Percentiles rank a stretch among this genome's conserved stretches.
Evolutionary conservation across 2,329 filamentous ascomycete genomes (phyloP).

Genomic region (Fusarium multiceps): DNA sequence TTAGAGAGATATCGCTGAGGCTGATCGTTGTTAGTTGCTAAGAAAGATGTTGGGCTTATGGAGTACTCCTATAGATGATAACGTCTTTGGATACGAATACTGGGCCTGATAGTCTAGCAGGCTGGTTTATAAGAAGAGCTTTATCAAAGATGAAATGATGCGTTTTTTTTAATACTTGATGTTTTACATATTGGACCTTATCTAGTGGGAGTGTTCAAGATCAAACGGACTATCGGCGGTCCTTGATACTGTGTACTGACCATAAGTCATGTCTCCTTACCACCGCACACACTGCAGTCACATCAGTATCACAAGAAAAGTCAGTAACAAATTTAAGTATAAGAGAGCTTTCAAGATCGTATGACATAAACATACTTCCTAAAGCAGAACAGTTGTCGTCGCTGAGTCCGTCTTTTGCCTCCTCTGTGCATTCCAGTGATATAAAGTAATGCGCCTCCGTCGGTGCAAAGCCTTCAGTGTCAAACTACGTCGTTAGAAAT

Average conservation of each 20-base stretch:
- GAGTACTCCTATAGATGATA: neutral
- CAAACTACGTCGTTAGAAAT: neutral
- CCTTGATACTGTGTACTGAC: neutral
- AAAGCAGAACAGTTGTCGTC: neutral
- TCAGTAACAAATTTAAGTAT: neutral
- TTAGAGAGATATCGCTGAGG: neutral
- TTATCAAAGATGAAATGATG: neutral
- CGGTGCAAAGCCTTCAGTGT: conserved; percentile 7
- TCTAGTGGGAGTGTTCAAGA: neutral
- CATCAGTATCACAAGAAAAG: neutral
- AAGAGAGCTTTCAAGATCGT: neutral
- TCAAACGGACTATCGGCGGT: neutral
- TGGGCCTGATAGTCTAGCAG: neutral
- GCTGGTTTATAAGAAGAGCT: neutral
- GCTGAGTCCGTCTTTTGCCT: conserved; percentile 20
- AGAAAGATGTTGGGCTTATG: neutral
- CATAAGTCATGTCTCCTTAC: neutral
- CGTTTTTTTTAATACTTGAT: neutral
- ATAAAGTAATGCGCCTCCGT: conserved; percentile 2
- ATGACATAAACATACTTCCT: neutral
- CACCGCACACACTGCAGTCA: neutral
- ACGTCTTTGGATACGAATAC: too few species aligned
- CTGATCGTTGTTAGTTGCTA: neutral
- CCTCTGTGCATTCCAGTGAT: conserved; percentile 20
- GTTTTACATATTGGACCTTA: neutral